Base-by-base conservation (phyloP, 1,284 basidiomycete species). In the Leccinum pachyderme region DNA sequence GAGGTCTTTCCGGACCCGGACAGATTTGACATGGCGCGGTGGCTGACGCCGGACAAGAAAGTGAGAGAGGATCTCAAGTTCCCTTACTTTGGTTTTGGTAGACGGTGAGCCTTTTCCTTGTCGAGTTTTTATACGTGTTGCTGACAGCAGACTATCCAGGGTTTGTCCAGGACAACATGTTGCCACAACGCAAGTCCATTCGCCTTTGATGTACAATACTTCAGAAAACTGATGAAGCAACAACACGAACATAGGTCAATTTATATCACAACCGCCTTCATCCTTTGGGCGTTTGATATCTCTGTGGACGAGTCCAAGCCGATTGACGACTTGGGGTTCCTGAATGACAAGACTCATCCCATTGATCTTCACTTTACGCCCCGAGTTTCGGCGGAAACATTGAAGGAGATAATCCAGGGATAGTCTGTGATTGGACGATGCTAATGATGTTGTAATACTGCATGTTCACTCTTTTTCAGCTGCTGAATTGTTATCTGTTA, bases 261-360 rank as follows among this genome's bases (percentile, higher is more conserved):
- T 32, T 63, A 54, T 41, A 58, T 61, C 47, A 63, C 48, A 11
- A 37, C 27, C 1, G 11, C 39, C 13, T 33, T 61, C 31, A 15
- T 49, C 24, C 41, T 63, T 1, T 65, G 63, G 58, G 35, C 45
- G 15, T 65, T 65, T 9, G 29, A 28, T 7, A 25, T 63, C 41
- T 55, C 52, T 1, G 22, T 53, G 5, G 54, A 54, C 13, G 27
- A 27, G 12, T 63, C 58, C 28, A 51, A 59, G 32, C 55, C 55
- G 5, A 31, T 18, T 2, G 51, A 63, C 9, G 63, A 63, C 32
- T 28, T 61, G 44, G 46, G 47, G 2, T 61, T 54, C 18, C 11
- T 53, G 2, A 2, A 6, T n/a, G 35, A 1, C 29, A 29, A 9
- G 1, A 29, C 29, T 8, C 2, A 29, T 29, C 29, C 29, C 7